Evolutionary conservation across 148 eudicot species (phyloP).

Genomic region (Linanthus parryae): DNA sequence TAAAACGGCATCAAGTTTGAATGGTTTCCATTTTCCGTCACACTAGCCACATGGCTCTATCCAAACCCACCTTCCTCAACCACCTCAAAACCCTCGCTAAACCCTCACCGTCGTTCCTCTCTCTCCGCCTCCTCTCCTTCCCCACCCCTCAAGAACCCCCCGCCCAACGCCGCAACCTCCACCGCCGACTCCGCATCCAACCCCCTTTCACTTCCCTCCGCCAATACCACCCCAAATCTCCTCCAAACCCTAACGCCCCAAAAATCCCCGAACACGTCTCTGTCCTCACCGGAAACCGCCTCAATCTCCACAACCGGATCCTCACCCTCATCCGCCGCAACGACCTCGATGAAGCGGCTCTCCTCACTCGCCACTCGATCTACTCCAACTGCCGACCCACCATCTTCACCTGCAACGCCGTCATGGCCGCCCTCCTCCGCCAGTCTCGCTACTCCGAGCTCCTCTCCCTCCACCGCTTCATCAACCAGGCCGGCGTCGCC

Average conservation of each 20-base stretch:
- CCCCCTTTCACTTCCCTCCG: conserved; percentile 65
- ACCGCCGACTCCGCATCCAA: conserved; percentile 79
- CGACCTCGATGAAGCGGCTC: conserved; percentile 85
- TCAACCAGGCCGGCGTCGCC: conserved; percentile 84
- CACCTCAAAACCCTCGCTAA: conserved; percentile 38
- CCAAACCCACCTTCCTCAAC: conserved; percentile 40
- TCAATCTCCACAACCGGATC: conserved; percentile 65
- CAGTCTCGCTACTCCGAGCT: conserved; percentile 64
- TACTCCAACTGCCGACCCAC: conserved; percentile 91
- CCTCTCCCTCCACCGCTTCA: conserved; percentile 75
- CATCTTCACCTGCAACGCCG: conserved; percentile 82
- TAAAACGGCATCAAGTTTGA: too few relatives aligned
- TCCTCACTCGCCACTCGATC: conserved; percentile 78
- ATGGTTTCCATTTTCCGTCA: too few relatives aligned
- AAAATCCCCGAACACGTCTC: conserved; percentile 72
- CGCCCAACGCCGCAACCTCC: conserved; percentile 78
- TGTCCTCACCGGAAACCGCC: conserved; percentile 65
- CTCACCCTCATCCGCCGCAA: conserved; percentile 70
- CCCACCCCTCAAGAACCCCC: conserved; percentile 76
- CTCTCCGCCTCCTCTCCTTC: conserved; percentile 53
- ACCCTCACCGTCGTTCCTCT: conserved; percentile 14
- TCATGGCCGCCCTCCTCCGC: conserved; percentile 62
- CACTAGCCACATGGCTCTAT: conserved; percentile 43
- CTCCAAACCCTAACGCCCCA: conserved; percentile 55
- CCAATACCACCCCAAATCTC: conserved; percentile 9